phyloP scores from a whole-genome alignment of 352 stramenopile genomes.

The Pythium insidiosum region DNA sequence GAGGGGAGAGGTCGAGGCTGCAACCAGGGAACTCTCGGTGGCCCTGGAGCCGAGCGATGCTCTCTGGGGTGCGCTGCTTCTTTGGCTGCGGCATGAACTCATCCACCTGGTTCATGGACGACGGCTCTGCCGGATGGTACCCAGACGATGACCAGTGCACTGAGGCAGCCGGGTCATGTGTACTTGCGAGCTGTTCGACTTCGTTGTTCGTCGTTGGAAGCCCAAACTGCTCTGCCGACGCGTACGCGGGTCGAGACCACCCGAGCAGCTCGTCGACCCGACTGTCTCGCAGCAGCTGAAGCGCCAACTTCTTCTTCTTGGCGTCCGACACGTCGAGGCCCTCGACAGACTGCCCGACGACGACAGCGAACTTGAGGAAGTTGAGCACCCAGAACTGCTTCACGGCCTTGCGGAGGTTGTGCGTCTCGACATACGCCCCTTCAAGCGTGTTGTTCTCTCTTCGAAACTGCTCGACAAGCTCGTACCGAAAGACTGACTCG shows the following conservation, averaged over 20 bases:
- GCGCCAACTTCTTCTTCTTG: slow-evolving; percentile 77
- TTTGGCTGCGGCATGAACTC: slow-evolving; percentile 11
- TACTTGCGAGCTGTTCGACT: no score
- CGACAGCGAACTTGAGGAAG: slow-evolving; percentile 77
- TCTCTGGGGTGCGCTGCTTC: slow-evolving; percentile 20
- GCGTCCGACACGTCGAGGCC: slow-evolving; percentile 68
- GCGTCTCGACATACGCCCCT: slow-evolving; percentile 56
- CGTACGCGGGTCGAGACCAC: no score
- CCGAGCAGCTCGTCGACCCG: slow-evolving; percentile 69
- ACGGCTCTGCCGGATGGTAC: slow-evolving; percentile 1
- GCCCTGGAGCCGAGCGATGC: slow-evolving; percentile 12
- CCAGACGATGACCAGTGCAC: slow-evolving; percentile 8
- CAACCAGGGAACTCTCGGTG: not conserved
- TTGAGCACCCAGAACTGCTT: slow-evolving; percentile 84
- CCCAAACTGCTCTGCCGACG: no score
- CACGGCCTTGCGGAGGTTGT: slow-evolving; percentile 64
- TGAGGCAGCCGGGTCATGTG: no score
- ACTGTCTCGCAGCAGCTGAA: slow-evolving; percentile 69
- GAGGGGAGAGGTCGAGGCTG: slow-evolving; percentile 10
- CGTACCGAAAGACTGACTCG: slow-evolving; percentile 71
- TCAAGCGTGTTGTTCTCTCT: slow-evolving; percentile 82
- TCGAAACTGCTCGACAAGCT: slow-evolving; percentile 74
- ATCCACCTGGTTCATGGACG: not conserved
- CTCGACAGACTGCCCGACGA: slow-evolving; percentile 63
- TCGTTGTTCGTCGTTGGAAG: no score